Percentiles rank a stretch among this genome's conserved stretches.
These are phyloP conservation scores for Tuber brumale DNA, from an alignment of 495 filamentous ascomycete genomes.

Conservation along the genomic window DNA sequence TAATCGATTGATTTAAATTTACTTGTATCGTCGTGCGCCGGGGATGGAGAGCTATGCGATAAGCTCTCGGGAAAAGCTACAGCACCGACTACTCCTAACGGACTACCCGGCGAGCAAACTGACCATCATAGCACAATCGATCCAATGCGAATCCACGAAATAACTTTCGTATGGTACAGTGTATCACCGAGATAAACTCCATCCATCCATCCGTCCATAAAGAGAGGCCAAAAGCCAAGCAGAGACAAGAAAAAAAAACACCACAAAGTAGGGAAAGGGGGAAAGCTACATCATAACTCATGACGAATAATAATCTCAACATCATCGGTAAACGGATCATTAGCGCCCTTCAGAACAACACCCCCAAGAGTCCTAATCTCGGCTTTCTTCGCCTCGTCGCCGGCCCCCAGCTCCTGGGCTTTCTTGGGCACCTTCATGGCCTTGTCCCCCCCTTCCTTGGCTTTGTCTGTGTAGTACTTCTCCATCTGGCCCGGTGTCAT, in stretches of 20 bases:
- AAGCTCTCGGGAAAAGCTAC: neutral
- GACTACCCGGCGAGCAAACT: neutral
- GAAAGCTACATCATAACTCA: neutral
- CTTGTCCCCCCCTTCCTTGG: constrained; percentile 24
- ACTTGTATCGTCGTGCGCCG: neutral
- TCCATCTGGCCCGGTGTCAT: constrained; percentile 46
- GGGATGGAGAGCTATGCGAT: neutral
- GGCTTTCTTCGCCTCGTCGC: constrained; percentile 45
- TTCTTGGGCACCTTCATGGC: constrained; percentile 26
- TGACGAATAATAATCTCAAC: constrained; percentile 1
- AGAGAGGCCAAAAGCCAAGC: neutral
- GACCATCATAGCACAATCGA: neutral
- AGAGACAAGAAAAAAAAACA: neutral
- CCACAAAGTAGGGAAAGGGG: neutral
- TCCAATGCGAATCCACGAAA: neutral
- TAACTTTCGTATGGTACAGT: neutral
- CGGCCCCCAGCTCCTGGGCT: constrained; percentile 25
- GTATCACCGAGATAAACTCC: neutral
- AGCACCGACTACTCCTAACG: neutral
- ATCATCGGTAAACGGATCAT: constrained; percentile 2
- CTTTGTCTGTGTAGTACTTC: constrained; percentile 28
- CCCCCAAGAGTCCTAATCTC: neutral
- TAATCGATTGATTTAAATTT: neutral
- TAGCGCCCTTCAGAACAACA: neutral
- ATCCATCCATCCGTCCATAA: neutral